Percentiles rank a stretch among this genome's conserved stretches.
These are phyloP conservation scores for Trametes cubensis DNA, from an alignment of 768 basidiomycete genomes.

Conservation along the genomic window DNA sequence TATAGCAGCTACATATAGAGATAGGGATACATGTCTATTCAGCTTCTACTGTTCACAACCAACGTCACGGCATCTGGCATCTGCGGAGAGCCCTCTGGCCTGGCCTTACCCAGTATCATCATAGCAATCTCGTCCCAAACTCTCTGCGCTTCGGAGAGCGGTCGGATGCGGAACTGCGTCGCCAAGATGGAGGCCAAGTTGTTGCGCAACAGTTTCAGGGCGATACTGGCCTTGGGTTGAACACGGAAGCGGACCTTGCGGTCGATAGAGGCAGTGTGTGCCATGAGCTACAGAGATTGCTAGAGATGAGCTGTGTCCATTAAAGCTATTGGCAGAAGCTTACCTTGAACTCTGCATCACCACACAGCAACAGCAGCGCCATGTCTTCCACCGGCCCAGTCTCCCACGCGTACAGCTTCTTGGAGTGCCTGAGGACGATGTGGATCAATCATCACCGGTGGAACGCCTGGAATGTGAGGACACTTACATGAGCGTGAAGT, in stretches of 20 bases:
- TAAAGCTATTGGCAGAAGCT: conserved; percentile 16
- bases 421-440: conserved; percentile 73
- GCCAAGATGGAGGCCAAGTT: conserved; percentile 62
- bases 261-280: conserved; percentile 76
- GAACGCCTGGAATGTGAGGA: neutral
- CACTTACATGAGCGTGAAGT: conserved; percentile 86
- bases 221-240: conserved; percentile 71
- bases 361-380: conserved; percentile 81
- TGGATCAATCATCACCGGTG: conserved; percentile 23
- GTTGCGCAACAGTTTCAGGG: conserved; percentile 76
- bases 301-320: neutral
- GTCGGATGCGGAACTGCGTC: conserved; percentile 66
- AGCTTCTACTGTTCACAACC: conserved; percentile 22
- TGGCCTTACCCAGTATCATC: conserved; percentile 54
- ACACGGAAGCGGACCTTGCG: conserved; percentile 80
- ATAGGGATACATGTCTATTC: conserved; percentile 8
- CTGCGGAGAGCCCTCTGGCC: conserved; percentile 32
- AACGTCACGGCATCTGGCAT: conserved; percentile 29
- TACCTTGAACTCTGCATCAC: conserved; percentile 89
- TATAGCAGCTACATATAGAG: conserved; percentile 10
- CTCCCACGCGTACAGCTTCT: conserved; percentile 92
- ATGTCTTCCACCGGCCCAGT: conserved; percentile 86
- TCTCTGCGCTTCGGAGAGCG: conserved; percentile 58
- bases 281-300: conserved; percentile 56
- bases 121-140: conserved; percentile 77